Evolutionary conservation across 208 protist genomes (phyloP).

Genomic region (Trypanosoma mega): DNA sequence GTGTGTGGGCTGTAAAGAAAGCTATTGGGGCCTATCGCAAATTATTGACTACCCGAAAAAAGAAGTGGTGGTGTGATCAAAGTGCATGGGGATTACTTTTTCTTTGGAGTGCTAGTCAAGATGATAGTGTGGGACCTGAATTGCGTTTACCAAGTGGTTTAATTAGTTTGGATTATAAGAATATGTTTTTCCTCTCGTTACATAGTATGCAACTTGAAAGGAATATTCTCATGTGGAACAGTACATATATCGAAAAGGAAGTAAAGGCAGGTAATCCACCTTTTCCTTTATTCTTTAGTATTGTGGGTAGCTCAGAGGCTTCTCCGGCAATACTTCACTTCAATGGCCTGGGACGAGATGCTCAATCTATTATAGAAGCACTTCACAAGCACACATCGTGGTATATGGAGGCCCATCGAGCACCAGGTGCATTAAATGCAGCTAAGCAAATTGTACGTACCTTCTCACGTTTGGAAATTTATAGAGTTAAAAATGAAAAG

Average conservation of each 20-base stretch:
- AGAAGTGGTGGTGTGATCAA: slow-evolving; percentile 25
- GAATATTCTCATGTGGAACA: slow-evolving; percentile 3
- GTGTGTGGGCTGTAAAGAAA: slow-evolving; percentile 21
- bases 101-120: slow-evolving; percentile 1
- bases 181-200: slow-evolving; percentile 12
- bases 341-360: background rate
- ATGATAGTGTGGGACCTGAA: background rate
- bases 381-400: slow-evolving; percentile 3
- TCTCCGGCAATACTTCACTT: slow-evolving; percentile 10
- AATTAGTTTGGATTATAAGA: slow-evolving; percentile 15
- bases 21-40: background rate
- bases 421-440: background rate
- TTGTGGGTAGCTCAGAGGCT: background rate
- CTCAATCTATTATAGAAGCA: background rate
- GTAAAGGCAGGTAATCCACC: background rate
- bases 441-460: background rate
- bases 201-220: background rate
- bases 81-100: slow-evolving; percentile 11
- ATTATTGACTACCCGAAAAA: background rate
- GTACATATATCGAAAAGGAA: background rate
- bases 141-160: slow-evolving; percentile 2
- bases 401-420: slow-evolving; percentile 1
- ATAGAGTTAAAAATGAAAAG: background rate
- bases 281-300: slow-evolving; percentile 3
- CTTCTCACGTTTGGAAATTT: background rate